Evolutionary conservation across 306 rosid species (phyloP).

Genomic region (Coriaria nepalensis): DNA sequence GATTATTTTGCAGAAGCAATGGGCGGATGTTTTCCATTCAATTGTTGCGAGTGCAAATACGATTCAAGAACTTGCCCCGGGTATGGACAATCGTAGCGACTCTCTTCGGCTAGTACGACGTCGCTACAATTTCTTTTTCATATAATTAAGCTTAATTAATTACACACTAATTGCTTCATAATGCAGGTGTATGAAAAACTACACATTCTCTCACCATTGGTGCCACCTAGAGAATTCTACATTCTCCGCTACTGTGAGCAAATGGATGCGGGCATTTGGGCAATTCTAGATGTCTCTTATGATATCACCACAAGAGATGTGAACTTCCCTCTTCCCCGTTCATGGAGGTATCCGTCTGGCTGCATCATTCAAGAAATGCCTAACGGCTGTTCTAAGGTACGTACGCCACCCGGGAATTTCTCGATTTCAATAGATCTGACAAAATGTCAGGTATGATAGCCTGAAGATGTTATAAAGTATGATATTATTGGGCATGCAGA

Average conservation of each 20-base stretch:
- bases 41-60: conserved; percentile 40
- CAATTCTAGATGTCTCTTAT: conserved; percentile 45
- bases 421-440: too few species aligned
- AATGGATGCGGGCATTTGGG: conserved; percentile 37
- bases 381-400: conserved; percentile 37
- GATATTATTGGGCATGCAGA: too few species aligned
- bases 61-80: conserved; percentile 32
- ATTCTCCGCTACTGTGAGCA: conserved; percentile 53
- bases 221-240: conserved; percentile 33
- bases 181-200: conserved; percentile 58
- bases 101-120: conserved; percentile 38
- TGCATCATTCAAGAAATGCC: conserved; percentile 45
- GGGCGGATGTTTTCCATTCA: conserved; percentile 48
- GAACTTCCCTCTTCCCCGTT: neutral
- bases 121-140: too few species aligned
- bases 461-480: neutral
- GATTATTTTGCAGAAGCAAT: conserved; percentile 33
- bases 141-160: too few species aligned
- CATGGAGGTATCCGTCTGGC: conserved; percentile 71
- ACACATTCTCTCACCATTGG: conserved; percentile 60
- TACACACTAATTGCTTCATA: too few species aligned
- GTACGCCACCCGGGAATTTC: neutral
- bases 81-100: conserved; percentile 33
- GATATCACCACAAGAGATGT: conserved; percentile 14
- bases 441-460: too few species aligned